Percentiles rank a stretch among this genome's conserved stretches.
These are phyloP conservation scores for Meripilus lineatus DNA, from an alignment of 1,284 basidiomycete genomes.

Conservation along the genomic window DNA sequence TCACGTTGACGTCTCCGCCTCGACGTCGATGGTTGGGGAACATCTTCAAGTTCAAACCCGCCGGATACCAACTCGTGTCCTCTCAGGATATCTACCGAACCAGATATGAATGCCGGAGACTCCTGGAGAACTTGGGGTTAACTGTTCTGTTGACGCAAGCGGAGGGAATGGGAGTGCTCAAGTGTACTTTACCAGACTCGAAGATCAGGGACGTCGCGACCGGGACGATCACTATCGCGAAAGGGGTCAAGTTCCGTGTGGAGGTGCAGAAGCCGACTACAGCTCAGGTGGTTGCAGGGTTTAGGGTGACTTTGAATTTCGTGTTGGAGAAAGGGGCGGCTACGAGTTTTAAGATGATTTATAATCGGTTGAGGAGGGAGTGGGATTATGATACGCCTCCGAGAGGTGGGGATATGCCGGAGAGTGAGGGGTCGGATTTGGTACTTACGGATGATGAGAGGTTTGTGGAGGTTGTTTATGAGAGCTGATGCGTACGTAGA, in stretches of 20 bases:
- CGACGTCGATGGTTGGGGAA: constrained; percentile 86
- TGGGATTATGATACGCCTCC: constrained; percentile 60
- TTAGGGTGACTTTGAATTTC: constrained; percentile 57
- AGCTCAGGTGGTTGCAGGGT: constrained; percentile 42
- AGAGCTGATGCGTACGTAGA: constrained; percentile 11
- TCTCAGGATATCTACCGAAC: constrained; percentile 65
- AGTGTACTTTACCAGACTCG: constrained; percentile 65
- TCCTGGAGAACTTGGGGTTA: constrained; percentile 72
- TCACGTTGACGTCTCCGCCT: constrained; percentile 41
- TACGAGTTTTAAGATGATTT: constrained; percentile 75
- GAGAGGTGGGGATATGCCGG: constrained; percentile 16
- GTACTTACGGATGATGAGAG: constrained; percentile 22
- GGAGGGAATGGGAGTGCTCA: constrained; percentile 48
- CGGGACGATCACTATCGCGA: constrained; percentile 52
- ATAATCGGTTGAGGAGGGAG: constrained; percentile 57
- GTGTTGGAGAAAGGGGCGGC: constrained; percentile 84
- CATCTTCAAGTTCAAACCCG: constrained; percentile 83
- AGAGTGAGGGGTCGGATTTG: constrained; percentile 2
- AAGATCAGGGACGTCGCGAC: constrained; percentile 52
- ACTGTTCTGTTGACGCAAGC: constrained; percentile 61
- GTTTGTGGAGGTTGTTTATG: constrained; percentile 29
- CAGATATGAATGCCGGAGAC: constrained; percentile 64
- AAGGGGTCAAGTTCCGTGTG: constrained; percentile 73
- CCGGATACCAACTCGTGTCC: constrained; percentile 61
- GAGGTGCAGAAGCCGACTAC: constrained; percentile 52